A percentile compares a stretch with the other conserved stretches of the same genome.
These are phyloP conservation scores for Aspergillus calidoustus DNA, from an alignment of 2,329 filamentous ascomycete species.

Conservation along the genomic window DNA sequence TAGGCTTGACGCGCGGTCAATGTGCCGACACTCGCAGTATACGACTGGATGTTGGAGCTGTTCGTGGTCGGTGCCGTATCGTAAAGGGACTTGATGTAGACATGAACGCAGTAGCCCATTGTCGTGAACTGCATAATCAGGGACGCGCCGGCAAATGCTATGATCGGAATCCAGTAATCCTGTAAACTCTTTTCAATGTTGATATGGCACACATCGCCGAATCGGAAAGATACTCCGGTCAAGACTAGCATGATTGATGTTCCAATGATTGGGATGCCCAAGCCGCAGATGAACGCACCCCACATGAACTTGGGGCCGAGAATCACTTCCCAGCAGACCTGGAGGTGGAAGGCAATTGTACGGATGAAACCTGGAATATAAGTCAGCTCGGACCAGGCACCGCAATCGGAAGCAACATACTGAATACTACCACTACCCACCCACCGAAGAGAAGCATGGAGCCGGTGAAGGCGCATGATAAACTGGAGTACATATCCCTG, in stretches of 20 bases:
- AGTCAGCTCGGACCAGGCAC: background rate
- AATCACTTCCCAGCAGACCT: slow-evolving; percentile 96
- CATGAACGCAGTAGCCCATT: slow-evolving; percentile 89
- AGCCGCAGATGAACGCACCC: slow-evolving; percentile 76
- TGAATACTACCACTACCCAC: slow-evolving; percentile 83
- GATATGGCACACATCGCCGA: slow-evolving; percentile 90
- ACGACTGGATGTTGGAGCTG: slow-evolving; percentile 73
- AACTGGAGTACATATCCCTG: slow-evolving; percentile 82
- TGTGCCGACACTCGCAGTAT: slow-evolving; percentile 75
- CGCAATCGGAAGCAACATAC: slow-evolving; percentile 42
- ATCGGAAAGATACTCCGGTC: slow-evolving; percentile 92
- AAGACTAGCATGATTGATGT: slow-evolving; percentile 77
- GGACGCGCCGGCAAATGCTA: slow-evolving; percentile 76
- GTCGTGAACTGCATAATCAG: slow-evolving; percentile 83
- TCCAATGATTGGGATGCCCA: slow-evolving; percentile 79
- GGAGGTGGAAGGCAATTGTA: slow-evolving; percentile 88
- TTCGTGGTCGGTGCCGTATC: slow-evolving; percentile 72
- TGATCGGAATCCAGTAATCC: slow-evolving; percentile 87
- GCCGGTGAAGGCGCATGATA: slow-evolving; percentile 86
- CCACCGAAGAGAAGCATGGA: slow-evolving; percentile 85
- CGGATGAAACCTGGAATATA: slow-evolving; percentile 70
- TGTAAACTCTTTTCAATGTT: slow-evolving; percentile 84
- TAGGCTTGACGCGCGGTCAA: slow-evolving; percentile 87
- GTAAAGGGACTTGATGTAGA: slow-evolving; percentile 83
- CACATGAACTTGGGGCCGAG: slow-evolving; percentile 91